phyloP scores from a whole-genome alignment of 306 rosid genomes.

The Bauhinia variegata region DNA sequence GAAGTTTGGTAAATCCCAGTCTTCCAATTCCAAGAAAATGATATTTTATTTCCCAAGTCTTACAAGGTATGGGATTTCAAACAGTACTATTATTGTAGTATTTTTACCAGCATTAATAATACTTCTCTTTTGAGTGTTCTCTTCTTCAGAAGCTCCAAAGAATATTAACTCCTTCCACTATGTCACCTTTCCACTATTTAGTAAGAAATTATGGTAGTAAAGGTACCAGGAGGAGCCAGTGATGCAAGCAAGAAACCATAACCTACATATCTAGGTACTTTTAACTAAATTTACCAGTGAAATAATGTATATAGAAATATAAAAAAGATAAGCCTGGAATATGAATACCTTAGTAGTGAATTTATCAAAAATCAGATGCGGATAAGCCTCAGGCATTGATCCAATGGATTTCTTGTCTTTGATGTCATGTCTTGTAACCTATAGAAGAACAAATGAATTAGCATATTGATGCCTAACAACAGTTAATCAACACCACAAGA shows the following conservation, averaged over 20 bases:
- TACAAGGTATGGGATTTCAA: no score
- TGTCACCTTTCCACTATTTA: not conserved
- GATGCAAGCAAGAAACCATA: constrained; percentile 28
- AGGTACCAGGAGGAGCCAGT: constrained; percentile 1
- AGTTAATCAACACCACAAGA: constrained; percentile 5
- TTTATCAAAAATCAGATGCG: constrained; percentile 77
- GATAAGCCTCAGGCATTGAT: constrained; percentile 95
- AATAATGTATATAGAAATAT: not conserved
- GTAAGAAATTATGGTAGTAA: constrained; percentile 3
- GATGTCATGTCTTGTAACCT: constrained; percentile 95
- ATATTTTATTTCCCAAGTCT: no score
- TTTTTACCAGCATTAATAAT: no score
- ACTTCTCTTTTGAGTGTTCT: no score
- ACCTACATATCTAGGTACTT: not conserved
- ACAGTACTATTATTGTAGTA: no score
- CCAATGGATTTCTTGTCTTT: constrained; percentile 79
- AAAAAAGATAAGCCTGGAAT: constrained; percentile 20
- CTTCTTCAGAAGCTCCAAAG: no score
- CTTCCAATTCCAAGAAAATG: no score
- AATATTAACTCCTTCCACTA: not conserved
- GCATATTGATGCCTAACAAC: constrained; percentile 17
- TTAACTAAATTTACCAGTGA: not conserved
- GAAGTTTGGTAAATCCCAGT: no score
- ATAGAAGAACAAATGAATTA: constrained; percentile 37
- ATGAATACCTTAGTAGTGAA: constrained; percentile 80